Base-by-base conservation (phyloP, 1,139 yeast species). In the Geotrichum carabidarum region DNA sequence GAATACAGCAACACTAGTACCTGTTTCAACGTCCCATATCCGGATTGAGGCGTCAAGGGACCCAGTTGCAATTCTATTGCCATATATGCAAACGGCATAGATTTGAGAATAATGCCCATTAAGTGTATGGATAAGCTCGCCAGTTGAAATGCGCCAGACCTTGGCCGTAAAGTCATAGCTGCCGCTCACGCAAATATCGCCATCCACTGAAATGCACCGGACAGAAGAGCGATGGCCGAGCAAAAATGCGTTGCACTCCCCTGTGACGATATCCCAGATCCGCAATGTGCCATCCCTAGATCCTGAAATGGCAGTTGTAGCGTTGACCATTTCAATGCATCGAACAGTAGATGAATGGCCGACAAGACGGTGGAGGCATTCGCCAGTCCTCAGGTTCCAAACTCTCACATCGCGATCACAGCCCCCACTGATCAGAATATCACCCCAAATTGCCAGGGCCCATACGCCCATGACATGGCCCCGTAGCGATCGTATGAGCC, bases 381-480 rank as follows among this genome's bases (percentile, higher is more conserved):
- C 77, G 1, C 91, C 93, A 6, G 85, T 80, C 53, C 74, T 73
- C 58, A 88, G 79, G 69, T 89, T 87, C 97, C 97, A 90, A n/a
- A 89, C 84, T 54, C 96, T 76, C 8, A 90, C 93, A 15, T 90
- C 85, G 60, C 96, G 77, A 69, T 90, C 97, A 17, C 96, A 89
- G 2, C 95, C 88, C 0, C 96, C 96, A 63, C 91, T 83, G 0
- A 89, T 94, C 38, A 90, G 73, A 6, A 89, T 84, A 67, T 86
- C 82, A 3, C 87, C 89, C 56, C 78, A 77, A 64, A 89, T 84
- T 64, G 90, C 87, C 65, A 91, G 76, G 1, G 98, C 97, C 99
- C 99, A 91, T 11, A 93, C 98, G 46, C 98, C 98, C 65, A 96
- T 96, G 57, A 87, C 95, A 65, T 93, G 98, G 5, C 98, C 98